Evolutionary conservation across 1,284 basidiomycete species (phyloP), one percentile per base, ranked within the genome.

Genomic region (Omphalotus olearius): DNA sequence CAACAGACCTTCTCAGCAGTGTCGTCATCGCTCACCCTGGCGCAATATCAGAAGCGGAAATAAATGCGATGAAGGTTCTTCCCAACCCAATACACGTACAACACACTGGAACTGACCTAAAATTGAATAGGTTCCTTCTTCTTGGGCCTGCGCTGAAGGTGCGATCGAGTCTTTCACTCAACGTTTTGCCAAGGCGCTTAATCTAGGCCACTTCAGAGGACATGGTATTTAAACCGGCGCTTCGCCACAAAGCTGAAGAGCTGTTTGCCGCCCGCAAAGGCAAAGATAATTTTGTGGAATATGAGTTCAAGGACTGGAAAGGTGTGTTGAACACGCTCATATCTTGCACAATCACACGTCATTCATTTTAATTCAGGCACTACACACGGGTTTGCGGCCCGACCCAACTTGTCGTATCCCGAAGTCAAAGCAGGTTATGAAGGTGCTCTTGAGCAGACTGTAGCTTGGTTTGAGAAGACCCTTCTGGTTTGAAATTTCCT

Each of bases 131-230:
- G 67, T 78, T 11, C 82, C 83, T 2, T 64, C 71, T 1, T 62
- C 75, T 1, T 85, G 81, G 78, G 70, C 72, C 35, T 77, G 77
- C 45, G 79, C 82, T 2, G 78, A 85, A 69, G 75, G 80, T 80
- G 46, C 17, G 45, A 16, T 41, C 46, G 23, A 33, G 38, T 16
- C 23, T 38, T 5, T 41, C 41, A 20, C 14, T 45, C 42, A 37
- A 23, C 38, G 6, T 40, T n/a, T 28, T 30, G 23, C 37, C 36
- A 20, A 26, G 16, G 49, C 40, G n/a, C 16, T 51, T 46, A 2
- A 48, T 7, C 33, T 17, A 35, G 6, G 20, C 16, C n/a, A n/a
- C 9, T 40, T 30, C 26, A 82, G 80, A 81, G 42, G 84, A 87
- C 57, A 58, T 67, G 10, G 59, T 64, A 17, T 80, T 86, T 63